Percentiles rank a stretch among this genome's conserved stretches.
Evolutionary conservation across 495 filamentous ascomycete species (phyloP).

Genomic region (Staphylotrichum tortipilum): DNA sequence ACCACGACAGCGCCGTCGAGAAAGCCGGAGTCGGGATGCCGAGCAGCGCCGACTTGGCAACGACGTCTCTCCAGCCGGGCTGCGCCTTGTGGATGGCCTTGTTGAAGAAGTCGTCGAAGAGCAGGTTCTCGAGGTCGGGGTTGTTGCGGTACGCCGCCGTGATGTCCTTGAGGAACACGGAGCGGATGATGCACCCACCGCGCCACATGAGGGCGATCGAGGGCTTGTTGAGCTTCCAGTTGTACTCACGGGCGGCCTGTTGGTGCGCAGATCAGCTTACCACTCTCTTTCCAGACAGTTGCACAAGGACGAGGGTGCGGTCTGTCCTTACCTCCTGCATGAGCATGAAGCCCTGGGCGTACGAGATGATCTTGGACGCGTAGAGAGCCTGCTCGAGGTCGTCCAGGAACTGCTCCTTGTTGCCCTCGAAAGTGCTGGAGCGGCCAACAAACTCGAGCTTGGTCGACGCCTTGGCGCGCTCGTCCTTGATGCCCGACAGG

Average conservation of each 20-base stretch:
- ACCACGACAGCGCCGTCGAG: constrained; percentile 93
- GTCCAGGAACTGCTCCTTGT: constrained; percentile 87
- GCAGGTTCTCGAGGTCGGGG: constrained; percentile 92
- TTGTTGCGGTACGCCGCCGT: constrained; percentile 91
- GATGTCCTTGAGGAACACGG: constrained; percentile 99
- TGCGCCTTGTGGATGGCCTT: constrained; percentile 95
- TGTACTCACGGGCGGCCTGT: constrained; percentile 85
- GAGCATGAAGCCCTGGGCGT: constrained; percentile 99
- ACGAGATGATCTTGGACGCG: constrained; percentile 99
- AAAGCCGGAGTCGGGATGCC: constrained; percentile 94
- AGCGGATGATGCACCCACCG: constrained; percentile 99
- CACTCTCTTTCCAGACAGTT: background rate
- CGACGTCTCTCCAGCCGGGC: constrained; percentile 88
- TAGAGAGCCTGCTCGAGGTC: constrained; percentile 98
- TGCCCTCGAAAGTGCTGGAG: constrained; percentile 68
- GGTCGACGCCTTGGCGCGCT: constrained; percentile 75
- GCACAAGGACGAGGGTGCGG: too few relatives aligned
- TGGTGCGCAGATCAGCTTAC: constrained; percentile 15
- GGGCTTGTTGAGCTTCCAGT: constrained; percentile 99
- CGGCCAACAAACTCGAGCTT: constrained; percentile 67
- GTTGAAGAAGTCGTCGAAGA: constrained; percentile 99
- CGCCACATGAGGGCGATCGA: constrained; percentile 99
- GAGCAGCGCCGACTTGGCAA: constrained; percentile 82
- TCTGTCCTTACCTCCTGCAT: constrained; percentile 78
- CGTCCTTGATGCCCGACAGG: constrained; percentile 85